Conservation (phyloP, 768 basidiomycete species). For the Xerocomellus dryophilus region DNA sequence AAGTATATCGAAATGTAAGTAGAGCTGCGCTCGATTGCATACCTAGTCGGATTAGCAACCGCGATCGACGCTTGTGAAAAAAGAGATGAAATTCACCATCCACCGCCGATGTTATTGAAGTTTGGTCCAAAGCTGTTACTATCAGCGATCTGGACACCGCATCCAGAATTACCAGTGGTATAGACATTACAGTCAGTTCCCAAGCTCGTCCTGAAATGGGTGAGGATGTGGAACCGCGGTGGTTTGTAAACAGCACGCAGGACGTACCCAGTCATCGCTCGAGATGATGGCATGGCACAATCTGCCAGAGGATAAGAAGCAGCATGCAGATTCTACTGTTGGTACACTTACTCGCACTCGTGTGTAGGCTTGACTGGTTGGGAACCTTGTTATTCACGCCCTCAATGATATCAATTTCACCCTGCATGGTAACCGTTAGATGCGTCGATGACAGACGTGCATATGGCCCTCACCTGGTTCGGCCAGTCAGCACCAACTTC, state of each 20-base stretch:
- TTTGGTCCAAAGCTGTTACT: slow-evolving; percentile 33
- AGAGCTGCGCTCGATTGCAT: slow-evolving; percentile 33
- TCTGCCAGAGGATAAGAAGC: slow-evolving; percentile 10
- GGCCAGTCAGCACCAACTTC: slow-evolving; percentile 30
- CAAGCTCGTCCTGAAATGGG: slow-evolving; percentile 9
- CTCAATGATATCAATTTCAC: slow-evolving; percentile 34
- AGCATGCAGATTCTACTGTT: too few species aligned
- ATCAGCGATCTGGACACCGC: slow-evolving; percentile 28
- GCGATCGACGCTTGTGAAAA: neutral
- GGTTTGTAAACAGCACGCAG: neutral
- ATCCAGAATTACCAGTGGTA: slow-evolving; percentile 28
- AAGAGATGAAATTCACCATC: slow-evolving; percentile 24
- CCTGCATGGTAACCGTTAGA: slow-evolving; percentile 9
- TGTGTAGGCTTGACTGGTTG: slow-evolving; percentile 33
- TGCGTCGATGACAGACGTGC: too few species aligned
- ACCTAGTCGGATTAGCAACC: slow-evolving; percentile 22
- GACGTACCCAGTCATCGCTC: slow-evolving; percentile 33
- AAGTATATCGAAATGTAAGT: slow-evolving; percentile 38
- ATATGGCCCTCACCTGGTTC: slow-evolving; percentile 9
- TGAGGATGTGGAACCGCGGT: neutral
- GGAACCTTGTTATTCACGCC: slow-evolving; percentile 32
- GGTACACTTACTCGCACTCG: slow-evolving; percentile 15
- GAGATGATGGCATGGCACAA: slow-evolving; percentile 31
- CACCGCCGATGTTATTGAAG: slow-evolving; percentile 39
- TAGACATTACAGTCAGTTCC: slow-evolving; percentile 27